Base-by-base conservation (phyloP, 139 green algal species). In the Picochlorum sp. region DNA sequence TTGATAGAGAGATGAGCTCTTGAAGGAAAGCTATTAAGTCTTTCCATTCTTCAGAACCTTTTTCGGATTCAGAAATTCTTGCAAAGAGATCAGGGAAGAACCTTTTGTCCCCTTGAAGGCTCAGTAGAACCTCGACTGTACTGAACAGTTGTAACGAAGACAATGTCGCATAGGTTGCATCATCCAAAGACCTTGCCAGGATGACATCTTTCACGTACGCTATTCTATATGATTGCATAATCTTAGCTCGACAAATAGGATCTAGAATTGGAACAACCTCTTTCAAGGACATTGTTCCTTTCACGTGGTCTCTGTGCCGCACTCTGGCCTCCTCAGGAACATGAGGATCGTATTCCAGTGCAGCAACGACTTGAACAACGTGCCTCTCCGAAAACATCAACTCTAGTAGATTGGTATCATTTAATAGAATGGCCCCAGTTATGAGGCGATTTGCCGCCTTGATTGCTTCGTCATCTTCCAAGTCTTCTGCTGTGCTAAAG, bases 191-290 rank as follows among this genome's bases (percentile, higher is more conserved):
- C 36, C 88, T 69, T 3, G 93, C 85, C 59, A 99, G 70, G 33
- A 98, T 87, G 20, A 94, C 88, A 55, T 98, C 93, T 61, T 95
- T 93, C 8, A 96, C 57, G 68, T 95, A 96, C 44, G 84, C 76
- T 55, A 93, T 85, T 32, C 88, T 74, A 68, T 94, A 96, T 29
- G 89, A 93, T 67, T 96, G 88, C 68, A 96, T 90, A 54, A 98
- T 98, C 59, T 96, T 96, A 25, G 74, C 67, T 3, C 79, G 63
- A n/a, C 93, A 58, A 9, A 59, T 60, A 9, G 68, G 22, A 62
- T 89, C 69, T 10, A 28, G 24, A 55, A 96, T 91, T 18, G 87
- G 85, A 52, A 96, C 80, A 26, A 96, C 84, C 80, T 96, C 84
- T 31, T n/a, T n/a, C 30, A 60, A 22, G 2, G 22, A 47, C 29